Evolutionary conservation across 2,329 filamentous ascomycete genomes (phyloP).

Genomic region (Periconia sp.): DNA sequence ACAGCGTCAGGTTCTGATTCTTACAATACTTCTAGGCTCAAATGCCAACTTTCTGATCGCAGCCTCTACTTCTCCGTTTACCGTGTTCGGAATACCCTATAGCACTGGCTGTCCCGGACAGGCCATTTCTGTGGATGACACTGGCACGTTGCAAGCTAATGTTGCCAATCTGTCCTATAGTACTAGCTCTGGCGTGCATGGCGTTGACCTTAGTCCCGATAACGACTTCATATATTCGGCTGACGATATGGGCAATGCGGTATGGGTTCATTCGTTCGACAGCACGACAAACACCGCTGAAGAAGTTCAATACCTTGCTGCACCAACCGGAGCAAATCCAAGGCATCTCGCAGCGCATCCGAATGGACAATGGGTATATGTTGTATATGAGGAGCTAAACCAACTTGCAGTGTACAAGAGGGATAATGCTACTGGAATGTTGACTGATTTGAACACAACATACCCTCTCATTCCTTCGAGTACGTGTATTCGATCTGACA

Average conservation of each 20-base stretch:
- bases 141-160: neutral
- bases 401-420: conserved; percentile 30
- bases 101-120: conserved; percentile 5
- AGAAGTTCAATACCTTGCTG: conserved; percentile 22
- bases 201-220: conserved; percentile 24
- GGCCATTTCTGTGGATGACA: conserved; percentile 4
- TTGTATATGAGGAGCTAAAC: conserved; percentile 33
- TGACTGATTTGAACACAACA: conserved; percentile 12
- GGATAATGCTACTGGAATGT: conserved; percentile 13
- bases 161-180: conserved; percentile 2
- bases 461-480: conserved; percentile 22
- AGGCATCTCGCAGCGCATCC: conserved; percentile 36
- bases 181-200: conserved; percentile 30
- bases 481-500: neutral
- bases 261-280: conserved; percentile 37
- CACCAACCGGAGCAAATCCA: conserved; percentile 27
- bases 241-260: conserved; percentile 38
- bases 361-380: conserved; percentile 33
- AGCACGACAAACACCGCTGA: conserved; percentile 18
- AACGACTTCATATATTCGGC: conserved; percentile 38
- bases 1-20: neutral
- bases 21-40: neutral
- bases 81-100: conserved; percentile 4
- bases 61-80: conserved; percentile 3
- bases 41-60: conserved; percentile 7